phyloP scores from a whole-genome alignment of 164 flowering plant genomes.

The Stephania japonica region DNA sequence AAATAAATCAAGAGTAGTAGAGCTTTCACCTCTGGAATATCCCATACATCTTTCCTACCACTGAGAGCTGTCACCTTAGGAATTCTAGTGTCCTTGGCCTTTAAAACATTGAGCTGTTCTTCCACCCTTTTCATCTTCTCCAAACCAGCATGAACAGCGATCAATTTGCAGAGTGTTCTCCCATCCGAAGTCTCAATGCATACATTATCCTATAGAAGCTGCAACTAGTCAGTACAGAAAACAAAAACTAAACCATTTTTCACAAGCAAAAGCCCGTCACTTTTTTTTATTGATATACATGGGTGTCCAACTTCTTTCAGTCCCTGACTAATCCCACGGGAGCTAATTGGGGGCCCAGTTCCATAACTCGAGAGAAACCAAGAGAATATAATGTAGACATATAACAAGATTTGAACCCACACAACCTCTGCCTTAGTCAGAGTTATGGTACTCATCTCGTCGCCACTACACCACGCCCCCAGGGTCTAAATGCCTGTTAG shows the following conservation, averaged over 20 bases:
- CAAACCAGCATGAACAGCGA: conserved; percentile 93
- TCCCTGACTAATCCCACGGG: too few species aligned
- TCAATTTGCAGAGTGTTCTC: conserved; percentile 50
- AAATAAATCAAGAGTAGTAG: neutral
- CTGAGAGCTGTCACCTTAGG: conserved; percentile 66
- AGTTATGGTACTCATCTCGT: too few species aligned
- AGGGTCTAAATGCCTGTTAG: neutral
- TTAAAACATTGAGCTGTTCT: conserved; percentile 58
- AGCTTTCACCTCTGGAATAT: conserved; percentile 64
- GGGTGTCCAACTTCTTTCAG: too few species aligned
- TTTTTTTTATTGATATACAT: too few species aligned
- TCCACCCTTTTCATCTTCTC: conserved; percentile 50
- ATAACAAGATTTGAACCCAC: too few species aligned
- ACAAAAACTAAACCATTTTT: neutral
- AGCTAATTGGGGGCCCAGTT: too few species aligned
- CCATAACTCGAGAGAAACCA: too few species aligned
- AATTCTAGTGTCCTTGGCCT: conserved; percentile 56
- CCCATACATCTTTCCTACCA: conserved; percentile 77
- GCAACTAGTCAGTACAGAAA: conserved; percentile 6
- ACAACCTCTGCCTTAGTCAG: too few species aligned
- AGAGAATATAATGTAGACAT: too few species aligned
- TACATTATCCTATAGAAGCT: conserved; percentile 58
- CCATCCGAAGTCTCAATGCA: conserved; percentile 55
- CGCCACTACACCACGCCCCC: too few species aligned
- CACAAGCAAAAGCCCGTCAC: too few species aligned